Base-by-base conservation (phyloP, 2,329 filamentous ascomycete genomes). In the Fusarium citri region DNA sequence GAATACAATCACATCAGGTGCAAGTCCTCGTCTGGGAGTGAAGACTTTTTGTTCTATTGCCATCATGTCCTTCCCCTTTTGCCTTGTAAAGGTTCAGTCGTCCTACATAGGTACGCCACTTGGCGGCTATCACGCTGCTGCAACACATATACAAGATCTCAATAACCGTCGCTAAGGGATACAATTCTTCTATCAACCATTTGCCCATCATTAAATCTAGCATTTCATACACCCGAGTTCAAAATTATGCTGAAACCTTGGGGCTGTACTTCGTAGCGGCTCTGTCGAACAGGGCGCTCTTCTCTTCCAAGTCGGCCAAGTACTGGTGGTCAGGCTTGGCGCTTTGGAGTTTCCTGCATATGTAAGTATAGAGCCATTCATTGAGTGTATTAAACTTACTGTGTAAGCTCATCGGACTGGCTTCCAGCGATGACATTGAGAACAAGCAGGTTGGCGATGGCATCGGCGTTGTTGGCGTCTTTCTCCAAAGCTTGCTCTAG, bases 201-300 rank as follows among this genome's bases (percentile, higher is more conserved):
- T 71, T 72, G 72, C 75, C 75, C 60, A 63, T 78, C 73, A 76
- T 78, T 67, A 77, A 71, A 55, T 71, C 60, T 73, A 66, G 75
- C 75, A 72, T 74, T 74, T 66, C 59, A 63, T 68, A 55, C 54
- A 61, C 34, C 58, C 58, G 56, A 22, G 43, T 23, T 47, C 45
- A 64, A 20, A 59, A 62, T 72, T 73, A 81, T 66, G 87, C 85
- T 66, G 90, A 86, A 67, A 94, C 93, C 84, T 95, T 97, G 34
- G 94, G 88, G 71, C 89, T 91, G 81, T 96, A 98, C 83, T 97
- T 98, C 26, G 88, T 85, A 22, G 92, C 93, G 15, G 94, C 94
- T 75, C 90, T 90, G 79, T 97, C 93, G 78, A 98, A 98, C 61
- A 94, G 82, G n/a, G 86, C 87, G 79, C 89, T 93, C 90, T 97